Base-by-base conservation (phyloP, 305 asterid species). In the Andrographis paniculata region DNA sequence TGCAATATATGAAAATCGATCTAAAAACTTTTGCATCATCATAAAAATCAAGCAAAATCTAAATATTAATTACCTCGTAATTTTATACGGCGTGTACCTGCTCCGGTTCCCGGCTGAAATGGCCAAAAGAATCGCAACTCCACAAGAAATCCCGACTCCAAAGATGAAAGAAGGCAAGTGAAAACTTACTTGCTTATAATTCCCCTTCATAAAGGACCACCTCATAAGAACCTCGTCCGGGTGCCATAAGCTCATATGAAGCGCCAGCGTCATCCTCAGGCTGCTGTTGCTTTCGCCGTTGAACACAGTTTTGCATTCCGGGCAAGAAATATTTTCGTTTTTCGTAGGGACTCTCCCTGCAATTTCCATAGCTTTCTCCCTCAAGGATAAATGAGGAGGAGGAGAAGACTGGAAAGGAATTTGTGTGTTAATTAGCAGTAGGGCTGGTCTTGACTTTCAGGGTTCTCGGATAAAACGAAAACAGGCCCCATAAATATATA, bases 211-310 rank as follows among this genome's bases (percentile, higher is more conserved):
- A 17, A 79, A 60, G 38, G 82, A 79, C 98, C 95, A 89, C 56
- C 77, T 85, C 75, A 78, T 39, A 33, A 57, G 60, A 36, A 89
- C 93, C 52, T 89, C 98, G 27, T 82, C 94, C 1, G 93, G 73
- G 51, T 85, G 94, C 87, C 93, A 89, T 52, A 89, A 64, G 66
- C 94, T 82, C 79, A 85, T 54, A 77, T 85, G 96, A 48, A 78
- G 53, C 0, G 93, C 95, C 40, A 89, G 59, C 14, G 70, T 73
- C 93, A 74, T 77, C 59, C 54, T 71, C 47, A 78, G 53, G 55
- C 82, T 88, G 18, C 68, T 52, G 42, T 59, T 69, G 14, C 36
- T 38, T 22, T 66, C 41, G 42, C 69, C 33, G 46, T 47, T 67
- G 49, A 80, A 58, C 38, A 61, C 67, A 28, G 61, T 58, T 31